phyloP scores from a whole-genome alignment of 2,329 filamentous ascomycete species.

The Pestalotiopsis fici region DNA sequence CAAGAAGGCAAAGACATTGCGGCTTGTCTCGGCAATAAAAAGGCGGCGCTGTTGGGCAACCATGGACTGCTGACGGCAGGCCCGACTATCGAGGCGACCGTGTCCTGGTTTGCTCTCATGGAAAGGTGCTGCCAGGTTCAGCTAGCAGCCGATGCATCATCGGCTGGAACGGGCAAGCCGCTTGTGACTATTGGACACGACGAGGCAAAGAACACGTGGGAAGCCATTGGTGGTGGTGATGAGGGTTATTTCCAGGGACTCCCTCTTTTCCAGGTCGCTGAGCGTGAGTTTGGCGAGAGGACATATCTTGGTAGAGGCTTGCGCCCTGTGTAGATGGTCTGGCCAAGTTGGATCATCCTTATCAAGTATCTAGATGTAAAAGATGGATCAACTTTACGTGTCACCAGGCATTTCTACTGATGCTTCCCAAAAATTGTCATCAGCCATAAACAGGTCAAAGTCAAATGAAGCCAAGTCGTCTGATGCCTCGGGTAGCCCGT shows the following conservation, averaged over 20 bases:
- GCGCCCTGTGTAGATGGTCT: not conserved
- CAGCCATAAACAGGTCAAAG: too few relatives aligned
- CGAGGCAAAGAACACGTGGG: constrained; percentile 20
- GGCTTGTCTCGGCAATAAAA: constrained; percentile 37
- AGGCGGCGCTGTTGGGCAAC: constrained; percentile 44
- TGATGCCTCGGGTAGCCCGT: too few relatives aligned
- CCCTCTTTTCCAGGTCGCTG: constrained; percentile 27
- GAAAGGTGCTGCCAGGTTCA: constrained; percentile 37
- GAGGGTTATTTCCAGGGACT: constrained; percentile 19
- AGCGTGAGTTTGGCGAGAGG: constrained; percentile 24
- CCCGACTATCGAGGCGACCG: constrained; percentile 38
- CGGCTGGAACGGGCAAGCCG: constrained; percentile 10
- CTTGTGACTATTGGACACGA: constrained; percentile 20
- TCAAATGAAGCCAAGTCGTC: too few relatives aligned
- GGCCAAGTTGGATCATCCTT: too few relatives aligned
- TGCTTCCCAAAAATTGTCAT: too few relatives aligned
- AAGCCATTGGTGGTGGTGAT: constrained; percentile 19
- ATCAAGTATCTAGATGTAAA: too few relatives aligned
- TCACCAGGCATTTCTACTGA: too few relatives aligned
- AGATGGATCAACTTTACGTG: too few relatives aligned
- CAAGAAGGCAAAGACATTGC: constrained; percentile 45
- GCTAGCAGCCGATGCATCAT: constrained; percentile 32
- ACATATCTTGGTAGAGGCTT: constrained; percentile 24
- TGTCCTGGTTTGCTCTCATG: constrained; percentile 45
- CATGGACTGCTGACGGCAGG: constrained; percentile 45